Conservation (phyloP, 2,329 filamentous ascomycete species). For the Alternaria dauci region DNA sequence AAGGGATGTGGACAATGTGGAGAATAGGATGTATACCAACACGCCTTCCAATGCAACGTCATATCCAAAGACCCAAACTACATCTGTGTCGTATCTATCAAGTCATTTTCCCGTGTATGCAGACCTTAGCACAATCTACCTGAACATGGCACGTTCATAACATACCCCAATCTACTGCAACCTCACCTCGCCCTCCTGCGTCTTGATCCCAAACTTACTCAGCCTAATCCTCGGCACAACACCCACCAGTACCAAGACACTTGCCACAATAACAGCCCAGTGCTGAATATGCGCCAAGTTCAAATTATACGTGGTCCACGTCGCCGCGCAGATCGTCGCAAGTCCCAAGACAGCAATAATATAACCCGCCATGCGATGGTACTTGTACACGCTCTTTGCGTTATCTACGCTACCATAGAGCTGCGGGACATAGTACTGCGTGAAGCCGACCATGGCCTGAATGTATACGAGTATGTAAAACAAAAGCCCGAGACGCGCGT, state of each 20-base stretch:
- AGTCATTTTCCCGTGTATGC: background rate
- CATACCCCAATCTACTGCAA: background rate
- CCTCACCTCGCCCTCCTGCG: slow-evolving; percentile 16
- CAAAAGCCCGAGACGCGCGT: slow-evolving; percentile 82
- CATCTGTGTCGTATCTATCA: fast-evolving
- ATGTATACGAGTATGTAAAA: slow-evolving; percentile 74
- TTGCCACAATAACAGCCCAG: slow-evolving; percentile 76
- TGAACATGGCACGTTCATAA: background rate
- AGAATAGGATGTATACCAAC: background rate
- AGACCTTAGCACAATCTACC: too few relatives aligned
- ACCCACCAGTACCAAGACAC: slow-evolving; percentile 73
- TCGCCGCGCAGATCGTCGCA: slow-evolving; percentile 77
- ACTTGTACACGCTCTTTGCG: slow-evolving; percentile 88
- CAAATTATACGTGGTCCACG: slow-evolving; percentile 76
- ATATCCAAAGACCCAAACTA: background rate
- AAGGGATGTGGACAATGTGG: background rate
- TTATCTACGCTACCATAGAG: slow-evolving; percentile 81
- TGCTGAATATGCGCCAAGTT: slow-evolving; percentile 74
- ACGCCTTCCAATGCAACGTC: background rate
- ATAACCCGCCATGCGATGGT: slow-evolving; percentile 83
- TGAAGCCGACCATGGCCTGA: slow-evolving; percentile 81
- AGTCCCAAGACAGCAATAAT: slow-evolving; percentile 73
- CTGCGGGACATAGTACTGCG: slow-evolving; percentile 77
- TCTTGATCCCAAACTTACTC: slow-evolving; percentile 74
- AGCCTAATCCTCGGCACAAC: slow-evolving; percentile 81